Base-by-base conservation (phyloP, 257 asterid genomes). In the Coffea eugenioides region DNA sequence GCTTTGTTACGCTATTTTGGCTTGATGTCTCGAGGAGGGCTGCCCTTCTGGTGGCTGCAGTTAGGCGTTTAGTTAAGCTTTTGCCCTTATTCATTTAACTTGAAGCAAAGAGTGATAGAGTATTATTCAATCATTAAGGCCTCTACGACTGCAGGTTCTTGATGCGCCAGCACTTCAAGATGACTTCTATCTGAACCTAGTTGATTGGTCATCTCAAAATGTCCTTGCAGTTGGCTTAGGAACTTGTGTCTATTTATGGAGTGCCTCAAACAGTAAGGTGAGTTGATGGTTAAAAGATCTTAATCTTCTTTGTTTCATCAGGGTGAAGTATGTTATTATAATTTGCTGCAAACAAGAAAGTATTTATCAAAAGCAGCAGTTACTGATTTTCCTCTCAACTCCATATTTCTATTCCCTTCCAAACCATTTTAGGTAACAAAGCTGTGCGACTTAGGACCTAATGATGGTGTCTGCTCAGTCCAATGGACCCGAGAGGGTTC, bases 191-290 rank as follows among this genome's bases (percentile, higher is more conserved):
- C 80, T 96, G 79, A 96, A 96, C 87, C 84, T 96, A 61, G 99
- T 96, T 0, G 99, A 96, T 82, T 96, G 99, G 99, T 96, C 99
- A 34, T 96, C 99, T 56, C 99, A 96, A 90, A 96, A 96, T 89
- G 94, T 94, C 25, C 99, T 96, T 83, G 99, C 99, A 11, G 99
- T 96, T 86, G 99, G 99, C 79, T 75, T 96, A 83, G 99, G 99
- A 43, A 96, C 97, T 66, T 91, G 92, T 84, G 98, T 96, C 39
- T 96, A 96, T 81, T 82, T 94, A 85, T 96, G 99, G 99, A 94
- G 94, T 85, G 97, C 98, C 67, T 88, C 98, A 15, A 96, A 90
- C 74, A 92, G 99, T 80, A 96, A 83, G 91, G 99, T 94, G 81
- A 80, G 98, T 85, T 9, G 6, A 45, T 4, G 46, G 20, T 48